These are phyloP conservation scores for Penicillium diatomitis DNA, from an alignment of 495 filamentous ascomycete species.

Conservation along the genomic window DNA sequence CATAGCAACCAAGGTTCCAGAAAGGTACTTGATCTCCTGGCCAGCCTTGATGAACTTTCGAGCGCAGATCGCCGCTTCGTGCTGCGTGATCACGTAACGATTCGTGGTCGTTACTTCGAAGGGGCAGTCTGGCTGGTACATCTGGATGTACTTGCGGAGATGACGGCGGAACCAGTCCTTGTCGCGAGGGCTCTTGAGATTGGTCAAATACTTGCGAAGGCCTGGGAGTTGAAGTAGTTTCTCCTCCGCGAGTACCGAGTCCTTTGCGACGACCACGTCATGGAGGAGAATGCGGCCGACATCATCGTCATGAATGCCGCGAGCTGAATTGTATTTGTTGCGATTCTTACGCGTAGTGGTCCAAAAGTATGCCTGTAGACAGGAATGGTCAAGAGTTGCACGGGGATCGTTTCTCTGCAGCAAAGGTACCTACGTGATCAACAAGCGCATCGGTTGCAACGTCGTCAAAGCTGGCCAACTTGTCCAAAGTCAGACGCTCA, in stretches of 20 bases:
- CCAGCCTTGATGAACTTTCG: conserved; percentile 67
- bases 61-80: conserved; percentile 84
- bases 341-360: conserved; percentile 91
- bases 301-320: conserved; percentile 73
- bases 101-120: conserved; percentile 94
- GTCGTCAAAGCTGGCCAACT: conserved; percentile 90
- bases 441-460: conserved; percentile 92
- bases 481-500: conserved; percentile 70
- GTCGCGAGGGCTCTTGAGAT: conserved; percentile 64
- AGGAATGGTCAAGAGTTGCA: conserved; percentile 8
- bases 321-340: conserved; percentile 71
- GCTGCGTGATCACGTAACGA: conserved; percentile 81
- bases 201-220: conserved; percentile 58
- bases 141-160: conserved; percentile 81
- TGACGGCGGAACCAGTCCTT: conserved; percentile 82
- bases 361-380: conserved; percentile 79
- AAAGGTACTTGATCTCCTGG: conserved; percentile 82
- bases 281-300: conserved; percentile 69
- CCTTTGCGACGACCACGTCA: conserved; percentile 65
- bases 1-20: conserved; percentile 81
- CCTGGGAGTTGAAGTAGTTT: conserved; percentile 63
- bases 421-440: conserved; percentile 62
- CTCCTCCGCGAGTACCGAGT: conserved; percentile 57
- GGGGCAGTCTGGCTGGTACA: conserved; percentile 85
- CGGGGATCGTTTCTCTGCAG: background rate